Conservation (phyloP, 768 basidiomycete species). For the Auricularia sp. region DNA sequence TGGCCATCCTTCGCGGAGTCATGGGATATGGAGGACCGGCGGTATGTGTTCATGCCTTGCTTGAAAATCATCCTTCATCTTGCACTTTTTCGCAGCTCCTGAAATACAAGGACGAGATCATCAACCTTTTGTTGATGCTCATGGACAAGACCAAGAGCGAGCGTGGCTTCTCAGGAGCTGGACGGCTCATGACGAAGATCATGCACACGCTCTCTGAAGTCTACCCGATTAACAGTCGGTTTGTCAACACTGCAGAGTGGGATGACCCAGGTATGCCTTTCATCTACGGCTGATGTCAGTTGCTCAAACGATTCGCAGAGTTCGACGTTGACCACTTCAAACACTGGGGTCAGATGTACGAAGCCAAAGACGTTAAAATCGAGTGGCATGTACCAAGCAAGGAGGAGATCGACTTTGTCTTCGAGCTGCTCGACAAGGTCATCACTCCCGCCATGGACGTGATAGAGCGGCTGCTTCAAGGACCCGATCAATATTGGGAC, state of each 20-base stretch:
- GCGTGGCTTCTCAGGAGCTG: conserved; percentile 75
- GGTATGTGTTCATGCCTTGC: conserved; percentile 28
- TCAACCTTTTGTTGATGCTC: conserved; percentile 52
- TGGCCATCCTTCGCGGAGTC: conserved; percentile 73
- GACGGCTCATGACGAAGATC: conserved; percentile 64
- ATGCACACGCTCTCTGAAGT: conserved; percentile 64
- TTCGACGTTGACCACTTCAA: conserved; percentile 53
- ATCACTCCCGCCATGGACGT: conserved; percentile 54
- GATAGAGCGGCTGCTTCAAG: conserved; percentile 52
- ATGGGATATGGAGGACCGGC: conserved; percentile 61
- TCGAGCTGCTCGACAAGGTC: conserved; percentile 68
- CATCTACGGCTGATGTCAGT: no score
- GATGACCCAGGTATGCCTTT: conserved; percentile 49
- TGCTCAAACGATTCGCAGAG: conserved; percentile 26
- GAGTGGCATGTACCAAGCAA: conserved; percentile 77
- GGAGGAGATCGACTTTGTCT: conserved; percentile 67
- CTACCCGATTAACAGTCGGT: conserved; percentile 69
- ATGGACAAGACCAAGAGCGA: conserved; percentile 78
- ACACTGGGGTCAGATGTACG: conserved; percentile 75
- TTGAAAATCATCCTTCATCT: not conserved
- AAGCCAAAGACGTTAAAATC: conserved; percentile 66
- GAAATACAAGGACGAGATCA: conserved; percentile 53
- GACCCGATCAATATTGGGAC: conserved; percentile 47
- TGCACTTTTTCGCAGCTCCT: conserved; percentile 40
- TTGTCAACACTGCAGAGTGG: conserved; percentile 79